Base-by-base conservation (phyloP, 2,329 filamentous ascomycete species). In the Metarhizium humberi region DNA sequence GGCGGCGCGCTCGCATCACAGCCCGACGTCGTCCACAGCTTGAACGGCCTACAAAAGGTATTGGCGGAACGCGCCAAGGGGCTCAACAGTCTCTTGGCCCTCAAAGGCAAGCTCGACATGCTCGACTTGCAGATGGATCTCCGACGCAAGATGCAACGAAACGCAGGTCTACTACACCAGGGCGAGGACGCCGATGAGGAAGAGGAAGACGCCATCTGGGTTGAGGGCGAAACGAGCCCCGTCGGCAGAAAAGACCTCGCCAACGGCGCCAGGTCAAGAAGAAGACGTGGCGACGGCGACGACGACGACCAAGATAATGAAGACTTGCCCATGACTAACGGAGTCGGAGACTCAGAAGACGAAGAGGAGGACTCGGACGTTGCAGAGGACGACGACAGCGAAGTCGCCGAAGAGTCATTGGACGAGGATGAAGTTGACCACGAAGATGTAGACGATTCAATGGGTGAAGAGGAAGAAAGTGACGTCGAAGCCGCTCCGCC, bases 51-150 rank as follows among this genome's bases (percentile, higher is more conserved):
- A 54, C 89, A 92, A 70, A 87, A 88, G 66, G 92, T 97, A 18
- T 81, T 97, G 57, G 87, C 91, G 59, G 90, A 95, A 73, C 85
- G 94, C 46, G 87, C 91, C 38, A 86, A 85, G 60, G 91, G 90
- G 16, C 78, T 97, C 29, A 85, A 88, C 58, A 90, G 88, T 60
- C 76, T 99, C 49, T 77, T 99, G 40, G 82, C 92, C 20, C 79
- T 99, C 57, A 96, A 96, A 75, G 94, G 94, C 29, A 96, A 96
- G 72, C 79, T 99, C 36, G 92, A 97, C 67, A 90, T 99, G 82
- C 79, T 97, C 51, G 88, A 94, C 64, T 86, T 90, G 6, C 94
- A 99, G 73, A 86, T 97, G 70, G 84, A 89, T 63, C 75, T 96
- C 63, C 80, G 94, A 51, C 84, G 83, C 55, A 82, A 80, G 58